phyloP scores from a whole-genome alignment of 805 yeast genomes.

The Pichia gijzeniarum region DNA sequence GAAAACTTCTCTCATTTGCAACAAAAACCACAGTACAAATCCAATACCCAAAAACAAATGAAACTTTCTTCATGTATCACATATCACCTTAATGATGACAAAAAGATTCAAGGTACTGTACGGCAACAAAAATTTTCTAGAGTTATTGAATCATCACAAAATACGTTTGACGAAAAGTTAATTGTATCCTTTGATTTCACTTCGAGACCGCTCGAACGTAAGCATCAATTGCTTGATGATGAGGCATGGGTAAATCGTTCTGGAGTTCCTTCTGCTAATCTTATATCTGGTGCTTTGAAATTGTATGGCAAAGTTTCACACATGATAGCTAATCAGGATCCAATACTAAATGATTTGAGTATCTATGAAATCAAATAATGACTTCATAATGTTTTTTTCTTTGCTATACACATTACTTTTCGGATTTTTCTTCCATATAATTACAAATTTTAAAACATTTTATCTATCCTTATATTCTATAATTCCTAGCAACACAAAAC shows the following conservation, averaged over 20 bases:
- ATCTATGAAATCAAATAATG: constrained; percentile 2
- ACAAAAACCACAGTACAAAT: too few relatives aligned
- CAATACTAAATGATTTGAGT: neutral
- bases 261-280: constrained; percentile 7
- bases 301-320: constrained; percentile 1
- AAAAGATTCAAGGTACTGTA: neutral
- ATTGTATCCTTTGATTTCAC: neutral
- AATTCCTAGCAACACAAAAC: constrained; percentile 48
- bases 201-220: neutral
- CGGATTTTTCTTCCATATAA: too few relatives aligned
- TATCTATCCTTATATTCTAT: constrained; percentile 3
- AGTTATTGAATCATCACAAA: constrained; percentile 8
- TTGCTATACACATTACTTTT: too few relatives aligned
- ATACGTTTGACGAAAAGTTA: neutral
- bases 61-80: neutral
- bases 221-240: constrained; percentile 1
- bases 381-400: neutral
- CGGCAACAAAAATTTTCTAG: neutral
- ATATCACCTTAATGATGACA: too few relatives aligned
- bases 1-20: too few relatives aligned
- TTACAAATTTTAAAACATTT: too few relatives aligned
- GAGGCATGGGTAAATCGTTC: constrained; percentile 11
- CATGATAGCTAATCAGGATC: neutral
- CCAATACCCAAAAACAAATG: too few relatives aligned
- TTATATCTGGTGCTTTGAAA: neutral